phyloP scores from a whole-genome alignment of 2,329 filamentous ascomycete species.

The Westerdykella ornata region DNA sequence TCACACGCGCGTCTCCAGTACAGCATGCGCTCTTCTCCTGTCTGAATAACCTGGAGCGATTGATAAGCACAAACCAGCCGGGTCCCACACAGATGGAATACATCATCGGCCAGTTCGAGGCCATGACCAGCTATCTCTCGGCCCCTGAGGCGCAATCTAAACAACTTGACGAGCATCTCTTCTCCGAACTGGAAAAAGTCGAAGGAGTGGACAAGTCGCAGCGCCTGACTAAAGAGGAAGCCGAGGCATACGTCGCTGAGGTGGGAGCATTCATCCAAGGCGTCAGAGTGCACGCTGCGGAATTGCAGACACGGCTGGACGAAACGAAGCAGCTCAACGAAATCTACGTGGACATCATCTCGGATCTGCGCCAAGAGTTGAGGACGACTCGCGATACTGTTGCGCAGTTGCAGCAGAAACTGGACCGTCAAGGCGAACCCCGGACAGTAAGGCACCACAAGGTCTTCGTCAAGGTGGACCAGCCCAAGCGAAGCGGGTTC shows the following conservation, averaged over 20 bases:
- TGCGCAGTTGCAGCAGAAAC: neutral
- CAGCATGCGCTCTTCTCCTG: conserved; percentile 29
- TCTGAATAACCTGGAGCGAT: conserved; percentile 25
- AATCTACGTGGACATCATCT: conserved; percentile 29
- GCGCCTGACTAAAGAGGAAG: neutral
- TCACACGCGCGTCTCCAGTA: conserved; percentile 17
- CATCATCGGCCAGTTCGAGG: conserved; percentile 28
- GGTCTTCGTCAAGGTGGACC: neutral
- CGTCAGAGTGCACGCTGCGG: conserved; percentile 21
- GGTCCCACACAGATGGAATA: conserved; percentile 32
- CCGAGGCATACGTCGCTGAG: conserved; percentile 17
- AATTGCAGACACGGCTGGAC: conserved; percentile 26
- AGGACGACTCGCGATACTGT: neutral
- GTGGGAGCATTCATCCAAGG: conserved; percentile 24
- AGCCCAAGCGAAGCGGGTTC: conserved; percentile 8
- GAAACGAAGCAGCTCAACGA: conserved; percentile 30
- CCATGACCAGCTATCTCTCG: conserved; percentile 26
- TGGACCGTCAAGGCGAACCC: neutral
- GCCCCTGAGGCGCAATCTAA: conserved; percentile 20
- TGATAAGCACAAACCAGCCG: conserved; percentile 26
- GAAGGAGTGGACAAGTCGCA: neutral
- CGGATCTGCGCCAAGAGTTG: conserved; percentile 19
- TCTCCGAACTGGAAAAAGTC: conserved; percentile 9
- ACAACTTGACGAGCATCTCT: conserved; percentile 16
- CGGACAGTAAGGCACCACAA: neutral